Evolutionary conservation across 768 basidiomycete species (phyloP), one percentile per base, ranked within the genome.

Genomic region (Thelephora aurantiotincta): DNA sequence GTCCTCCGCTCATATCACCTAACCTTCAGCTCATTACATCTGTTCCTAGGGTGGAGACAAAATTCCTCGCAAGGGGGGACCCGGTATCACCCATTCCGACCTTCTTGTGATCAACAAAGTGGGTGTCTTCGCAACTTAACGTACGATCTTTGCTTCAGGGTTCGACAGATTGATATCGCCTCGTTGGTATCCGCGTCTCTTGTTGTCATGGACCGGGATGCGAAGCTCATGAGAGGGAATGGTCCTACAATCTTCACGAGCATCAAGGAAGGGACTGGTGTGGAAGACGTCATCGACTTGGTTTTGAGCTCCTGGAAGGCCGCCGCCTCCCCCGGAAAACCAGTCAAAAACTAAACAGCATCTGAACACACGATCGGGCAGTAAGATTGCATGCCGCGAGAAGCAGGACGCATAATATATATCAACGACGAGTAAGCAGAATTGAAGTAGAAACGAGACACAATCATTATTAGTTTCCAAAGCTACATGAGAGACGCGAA

Each of bases 61-160:
- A 66, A 93, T 99, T 52, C 96, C 96, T 18, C 73, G 94, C 19
- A 99, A 99, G 68, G 94, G 96, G 4, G 96, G 94, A 1, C 96
- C 94, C 1, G 96, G 94, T 9, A 97, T 99, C 54, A 92, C 91
- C 1, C 86, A 92, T 58, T 94, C 91, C 1, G 96, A 98, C 66
- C 68, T 99, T 11, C 68, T 99, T 47, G 78, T 99, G 20, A 78
- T 98, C 55, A 98, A 98, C 71, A 99, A 99, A 74, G 93, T 82
- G 33, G 45, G 60, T 48, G 36, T 26, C 34, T 26, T 35, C 16
- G 19, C 23, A 13, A 11, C 5, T 26, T 23, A 13, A 7, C 14
- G 2, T 4, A 19, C 11, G 34, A 4, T 2, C 18, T 19, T 33
- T 16, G 12, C 22, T 5, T 46, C 26, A 18, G 11, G 14, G 26